A percentile compares a stretch with the other conserved stretches of the same genome.
Evolutionary conservation across 139 green algal genomes (phyloP).

Genomic region (Ettlia oleoabundans): DNA sequence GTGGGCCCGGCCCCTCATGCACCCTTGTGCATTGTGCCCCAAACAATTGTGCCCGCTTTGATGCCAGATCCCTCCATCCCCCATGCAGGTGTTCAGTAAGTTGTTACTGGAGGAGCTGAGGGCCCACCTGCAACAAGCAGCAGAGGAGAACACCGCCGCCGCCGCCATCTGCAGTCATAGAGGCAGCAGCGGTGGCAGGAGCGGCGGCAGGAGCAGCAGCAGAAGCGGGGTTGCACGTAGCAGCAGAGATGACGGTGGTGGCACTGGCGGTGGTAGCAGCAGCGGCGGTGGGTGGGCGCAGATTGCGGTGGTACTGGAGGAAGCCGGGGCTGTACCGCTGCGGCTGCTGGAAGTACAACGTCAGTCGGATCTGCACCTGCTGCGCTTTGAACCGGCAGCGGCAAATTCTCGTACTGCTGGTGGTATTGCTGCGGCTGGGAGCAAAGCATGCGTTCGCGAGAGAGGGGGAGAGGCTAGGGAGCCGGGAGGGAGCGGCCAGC

Average conservation of each 20-base stretch:
- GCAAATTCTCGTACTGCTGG: not conserved
- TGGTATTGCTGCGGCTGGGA: too few species aligned
- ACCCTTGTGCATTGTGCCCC: too few species aligned
- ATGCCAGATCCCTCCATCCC: not conserved
- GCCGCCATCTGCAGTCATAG: not conserved
- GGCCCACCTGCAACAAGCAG: constrained; percentile 47
- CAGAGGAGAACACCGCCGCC: constrained; percentile 33
- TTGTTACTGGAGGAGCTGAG: constrained; percentile 68
- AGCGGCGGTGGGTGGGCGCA: constrained; percentile 2
- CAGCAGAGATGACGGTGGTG: too few species aligned
- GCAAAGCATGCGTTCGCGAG: too few species aligned
- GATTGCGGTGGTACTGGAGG: not conserved
- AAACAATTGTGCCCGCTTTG: too few species aligned
- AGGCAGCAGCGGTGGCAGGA: not conserved
- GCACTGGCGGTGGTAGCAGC: not conserved
- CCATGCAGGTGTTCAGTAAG: constrained; percentile 40
- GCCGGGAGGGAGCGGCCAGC: too few species aligned
- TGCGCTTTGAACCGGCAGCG: constrained; percentile 13
- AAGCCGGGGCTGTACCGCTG: not conserved
- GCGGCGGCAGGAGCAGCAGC: not conserved
- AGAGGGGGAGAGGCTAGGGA: too few species aligned
- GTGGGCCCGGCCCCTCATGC: too few species aligned
- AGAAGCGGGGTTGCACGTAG: too few species aligned
- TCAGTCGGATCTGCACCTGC: constrained; percentile 19
- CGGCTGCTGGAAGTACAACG: constrained; percentile 11